A percentile compares a stretch with the other conserved stretches of the same genome.
Evolutionary conservation across 495 filamentous ascomycete genomes (phyloP).

Genomic region (Podospora fimiseda): DNA sequence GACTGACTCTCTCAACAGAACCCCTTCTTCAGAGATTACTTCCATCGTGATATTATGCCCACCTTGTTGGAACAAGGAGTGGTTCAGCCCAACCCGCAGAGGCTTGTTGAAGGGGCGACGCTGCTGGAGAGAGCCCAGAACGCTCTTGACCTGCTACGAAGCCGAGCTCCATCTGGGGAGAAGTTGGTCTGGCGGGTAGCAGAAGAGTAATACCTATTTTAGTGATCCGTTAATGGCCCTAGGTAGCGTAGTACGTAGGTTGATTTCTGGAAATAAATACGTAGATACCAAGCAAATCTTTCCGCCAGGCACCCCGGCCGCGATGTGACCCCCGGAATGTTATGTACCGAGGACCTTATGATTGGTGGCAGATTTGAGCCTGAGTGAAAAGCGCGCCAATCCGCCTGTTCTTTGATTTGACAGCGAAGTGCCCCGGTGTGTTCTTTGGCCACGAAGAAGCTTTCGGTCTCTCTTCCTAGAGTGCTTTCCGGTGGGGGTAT

Average conservation of each 20-base stretch:
- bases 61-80: slow-evolving; percentile 37
- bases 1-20: slow-evolving; percentile 31
- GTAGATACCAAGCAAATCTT: too few species aligned
- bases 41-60: slow-evolving; percentile 46
- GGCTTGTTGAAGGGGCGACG: slow-evolving; percentile 41
- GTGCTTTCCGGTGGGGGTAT: slow-evolving; percentile 10
- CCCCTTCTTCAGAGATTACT: slow-evolving; percentile 39
- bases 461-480: not conserved
- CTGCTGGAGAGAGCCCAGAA: slow-evolving; percentile 45
- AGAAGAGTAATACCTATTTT: slow-evolving; percentile 3
- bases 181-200: slow-evolving; percentile 45
- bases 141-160: slow-evolving; percentile 35
- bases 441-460: not conserved
- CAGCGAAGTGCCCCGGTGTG: too few species aligned
- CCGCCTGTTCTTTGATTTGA: not conserved
- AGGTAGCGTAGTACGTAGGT: too few species aligned
- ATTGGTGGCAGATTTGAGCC: slow-evolving; percentile 13
- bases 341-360: slow-evolving; percentile 3
- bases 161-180: slow-evolving; percentile 41
- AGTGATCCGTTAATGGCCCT: not conserved
- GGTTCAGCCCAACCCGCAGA: slow-evolving; percentile 41
- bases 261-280: not conserved
- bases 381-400: slow-evolving; percentile 6
- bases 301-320: not conserved
- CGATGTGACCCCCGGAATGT: slow-evolving; percentile 1